Evolutionary conservation across 139 green algal species (phyloP).

Genomic region (Chlorokybus atmophyticus): DNA sequence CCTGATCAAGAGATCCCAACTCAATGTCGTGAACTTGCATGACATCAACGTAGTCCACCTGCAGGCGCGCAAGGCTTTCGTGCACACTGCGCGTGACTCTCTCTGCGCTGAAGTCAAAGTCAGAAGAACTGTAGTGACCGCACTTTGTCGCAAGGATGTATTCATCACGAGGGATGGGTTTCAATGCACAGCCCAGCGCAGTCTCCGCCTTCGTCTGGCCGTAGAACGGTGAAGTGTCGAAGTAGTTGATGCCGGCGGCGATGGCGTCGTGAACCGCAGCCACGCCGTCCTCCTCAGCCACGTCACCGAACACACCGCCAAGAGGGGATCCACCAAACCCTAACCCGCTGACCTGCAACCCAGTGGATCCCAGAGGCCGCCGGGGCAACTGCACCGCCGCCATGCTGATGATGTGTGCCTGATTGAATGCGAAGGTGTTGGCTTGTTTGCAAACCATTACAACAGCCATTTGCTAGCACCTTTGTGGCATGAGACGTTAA

Average conservation of each 20-base stretch:
- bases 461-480: no score
- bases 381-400: no score
- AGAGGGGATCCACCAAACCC: conserved; percentile 84
- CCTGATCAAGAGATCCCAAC: conserved; percentile 69
- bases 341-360: conserved; percentile 68
- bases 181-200: conserved; percentile 48
- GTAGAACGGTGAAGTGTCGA: conserved; percentile 93
- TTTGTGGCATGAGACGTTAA: no score
- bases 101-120: conserved; percentile 63
- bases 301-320: conserved; percentile 60
- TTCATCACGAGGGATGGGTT: conserved; percentile 56
- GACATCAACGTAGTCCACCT: conserved; percentile 72
- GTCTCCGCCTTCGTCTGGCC: conserved; percentile 61
- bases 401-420: no score
- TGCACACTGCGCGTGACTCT: conserved; percentile 55
- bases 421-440: no score
- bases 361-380: conserved; percentile 60
- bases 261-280: conserved; percentile 66
- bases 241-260: conserved; percentile 77
- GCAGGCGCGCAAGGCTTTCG: conserved; percentile 51
- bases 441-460: no score
- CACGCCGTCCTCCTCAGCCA: conserved; percentile 50
- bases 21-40: conserved; percentile 92
- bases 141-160: conserved; percentile 77
- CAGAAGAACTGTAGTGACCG: conserved; percentile 69